Conservation (phyloP, 2,329 filamentous ascomycete species). For the Aspergillus sp. region DNA sequence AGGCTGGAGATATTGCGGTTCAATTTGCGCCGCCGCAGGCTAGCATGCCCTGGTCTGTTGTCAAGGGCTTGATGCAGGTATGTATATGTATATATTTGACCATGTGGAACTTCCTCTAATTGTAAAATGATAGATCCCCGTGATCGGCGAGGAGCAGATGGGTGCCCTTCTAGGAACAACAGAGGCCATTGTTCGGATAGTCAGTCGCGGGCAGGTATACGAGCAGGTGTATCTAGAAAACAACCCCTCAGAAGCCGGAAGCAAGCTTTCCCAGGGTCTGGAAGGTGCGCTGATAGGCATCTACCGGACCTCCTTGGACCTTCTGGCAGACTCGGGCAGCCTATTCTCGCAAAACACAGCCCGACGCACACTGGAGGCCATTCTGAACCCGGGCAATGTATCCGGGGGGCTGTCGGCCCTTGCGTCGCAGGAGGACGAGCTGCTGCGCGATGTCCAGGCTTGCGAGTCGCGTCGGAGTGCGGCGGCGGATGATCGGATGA, state of each 20-base stretch:
- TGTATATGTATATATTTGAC: not conserved
- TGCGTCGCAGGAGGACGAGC: not conserved
- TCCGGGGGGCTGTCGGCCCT: not conserved
- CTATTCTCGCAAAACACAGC: not conserved
- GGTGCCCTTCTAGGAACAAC: slow-evolving; percentile 15
- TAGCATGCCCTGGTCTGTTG: slow-evolving; percentile 26
- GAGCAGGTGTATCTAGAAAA: slow-evolving; percentile 10
- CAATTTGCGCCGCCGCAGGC: slow-evolving; percentile 34
- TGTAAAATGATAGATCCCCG: slow-evolving; percentile 19
- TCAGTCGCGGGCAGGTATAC: slow-evolving; percentile 16
- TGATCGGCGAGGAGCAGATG: slow-evolving; percentile 23
- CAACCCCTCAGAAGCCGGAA: not conserved
- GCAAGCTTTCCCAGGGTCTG: not conserved
- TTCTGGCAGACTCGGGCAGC: not conserved
- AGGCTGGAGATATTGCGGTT: slow-evolving; percentile 27
- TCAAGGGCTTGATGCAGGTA: not conserved
- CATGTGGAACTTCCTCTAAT: too few species aligned
- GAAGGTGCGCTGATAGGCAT: not conserved
- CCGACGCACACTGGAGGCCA: not conserved
- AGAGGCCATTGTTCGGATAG: slow-evolving; percentile 14
- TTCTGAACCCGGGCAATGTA: slow-evolving; percentile 1
- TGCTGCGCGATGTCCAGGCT: not conserved
- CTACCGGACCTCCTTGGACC: not conserved
- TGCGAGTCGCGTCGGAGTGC: not conserved
- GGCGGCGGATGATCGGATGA: not conserved